Base-by-base conservation (phyloP, 1,139 yeast genomes). In the Debaryomycetaceae sp. region DNA sequence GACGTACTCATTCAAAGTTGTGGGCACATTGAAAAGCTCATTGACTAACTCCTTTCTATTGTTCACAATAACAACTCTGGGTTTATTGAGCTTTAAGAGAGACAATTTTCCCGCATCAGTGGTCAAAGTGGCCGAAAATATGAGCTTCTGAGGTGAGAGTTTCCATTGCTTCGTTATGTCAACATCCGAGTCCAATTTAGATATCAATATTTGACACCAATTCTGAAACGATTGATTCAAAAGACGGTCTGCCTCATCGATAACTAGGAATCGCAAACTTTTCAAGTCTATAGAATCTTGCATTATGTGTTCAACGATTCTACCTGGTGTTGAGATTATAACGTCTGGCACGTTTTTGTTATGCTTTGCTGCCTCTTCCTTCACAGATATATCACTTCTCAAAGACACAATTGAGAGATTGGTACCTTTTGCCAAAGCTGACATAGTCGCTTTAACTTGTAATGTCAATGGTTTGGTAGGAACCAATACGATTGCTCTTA, bases 171-270 rank as follows among this genome's bases (percentile, higher is more conserved):
- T 52, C 8, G 55, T 49, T 53, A 72, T 52, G 44, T 65, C 63
- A n/a, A 50, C 45, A 34, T 52, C 48, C 13, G 46, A 39, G 35
- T 78, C 79, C 31, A 85, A 61, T 31, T 75, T 73, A 3, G 67
- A 53, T 45, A 85, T 76, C n/a, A 93, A 68, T 1, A 82, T 74
- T 42, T 78, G 77, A 51, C 91, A 82, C 99, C 99, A 93, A 60
- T 89, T 89, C 63, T 93, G 98, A 65, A 89, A 93, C 30, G 88
- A 81, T 62, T 93, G 98, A 59, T 89, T 89, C 51, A 93, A 75
- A 45, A 93, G 70, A 48, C 97, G 74, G 69, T 93, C 99, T 2
- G 98, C 99, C 65, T 93, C 99, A 66, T 93, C 99, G 37, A 93
- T 80, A 4, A 93, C 87, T 54, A 95, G 70, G 62, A 78, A 89